phyloP scores from a whole-genome alignment of 2,329 filamentous ascomycete genomes.

The Alternaria tenuissima region DNA sequence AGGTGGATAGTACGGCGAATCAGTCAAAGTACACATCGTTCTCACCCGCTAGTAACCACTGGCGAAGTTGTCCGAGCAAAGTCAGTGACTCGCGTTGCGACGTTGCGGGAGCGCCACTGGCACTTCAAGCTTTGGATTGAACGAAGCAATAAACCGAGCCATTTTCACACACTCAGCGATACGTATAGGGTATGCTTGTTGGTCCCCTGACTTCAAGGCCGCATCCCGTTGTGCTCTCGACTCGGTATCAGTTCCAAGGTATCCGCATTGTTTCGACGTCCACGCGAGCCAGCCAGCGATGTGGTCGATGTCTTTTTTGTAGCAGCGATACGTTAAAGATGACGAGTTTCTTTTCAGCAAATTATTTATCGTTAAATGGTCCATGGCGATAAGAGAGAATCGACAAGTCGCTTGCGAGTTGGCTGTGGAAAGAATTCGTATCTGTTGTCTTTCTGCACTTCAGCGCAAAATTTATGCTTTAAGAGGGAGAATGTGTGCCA shows the following conservation, averaged over 20 bases:
- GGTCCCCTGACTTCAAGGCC: too few relatives aligned
- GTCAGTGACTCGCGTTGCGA: not conserved
- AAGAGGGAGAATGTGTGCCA: too few relatives aligned
- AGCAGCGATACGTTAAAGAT: not conserved
- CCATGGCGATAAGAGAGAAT: not conserved
- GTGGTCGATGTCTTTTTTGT: not conserved
- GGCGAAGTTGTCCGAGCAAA: not conserved
- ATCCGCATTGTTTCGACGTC: not conserved
- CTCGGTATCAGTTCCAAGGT: not conserved
- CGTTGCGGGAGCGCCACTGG: not conserved
- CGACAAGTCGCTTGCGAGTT: not conserved
- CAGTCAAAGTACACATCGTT: constrained; percentile 3
- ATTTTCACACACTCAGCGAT: not conserved
- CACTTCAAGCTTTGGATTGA: not conserved
- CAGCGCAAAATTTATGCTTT: too few relatives aligned
- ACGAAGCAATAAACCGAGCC: not conserved
- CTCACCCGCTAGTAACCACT: constrained; percentile 2
- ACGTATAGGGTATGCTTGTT: not conserved
- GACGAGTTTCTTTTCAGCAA: not conserved
- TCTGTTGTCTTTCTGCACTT: too few relatives aligned
- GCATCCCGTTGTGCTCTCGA: not conserved
- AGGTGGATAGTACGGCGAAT: not conserved
- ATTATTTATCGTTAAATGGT: accelerated
- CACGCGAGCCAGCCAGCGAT: not conserved
- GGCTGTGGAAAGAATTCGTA: not conserved